Percentiles rank a stretch among this genome's conserved stretches.
These are phyloP conservation scores for Mantamonas sphyraenae DNA, from an alignment of 78 protist genomes.

Conservation along the genomic window DNA sequence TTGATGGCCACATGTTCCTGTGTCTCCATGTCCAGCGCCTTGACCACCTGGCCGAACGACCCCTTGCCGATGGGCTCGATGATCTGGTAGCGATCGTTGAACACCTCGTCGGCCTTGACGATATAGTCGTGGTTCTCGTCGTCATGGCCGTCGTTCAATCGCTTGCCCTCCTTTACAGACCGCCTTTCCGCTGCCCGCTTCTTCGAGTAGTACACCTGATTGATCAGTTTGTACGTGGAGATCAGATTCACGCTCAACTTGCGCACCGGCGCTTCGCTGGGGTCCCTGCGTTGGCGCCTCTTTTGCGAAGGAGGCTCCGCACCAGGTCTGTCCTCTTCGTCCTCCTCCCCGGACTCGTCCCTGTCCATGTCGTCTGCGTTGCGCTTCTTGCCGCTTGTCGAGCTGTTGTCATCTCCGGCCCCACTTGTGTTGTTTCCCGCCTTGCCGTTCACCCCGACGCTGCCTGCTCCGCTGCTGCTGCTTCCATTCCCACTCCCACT, in stretches of 20 bases:
- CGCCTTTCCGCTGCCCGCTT: conserved; percentile 2
- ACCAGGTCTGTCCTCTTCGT: too few species aligned
- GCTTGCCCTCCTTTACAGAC: background rate
- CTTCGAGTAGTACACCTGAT: conserved; percentile 38
- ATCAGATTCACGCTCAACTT: conserved; percentile 23
- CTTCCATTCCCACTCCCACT: too few species aligned
- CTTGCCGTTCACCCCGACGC: too few species aligned
- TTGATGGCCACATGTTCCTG: conserved; percentile 79
- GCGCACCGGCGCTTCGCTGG: too few species aligned
- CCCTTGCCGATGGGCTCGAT: conserved; percentile 79
- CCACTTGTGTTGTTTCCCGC: too few species aligned
- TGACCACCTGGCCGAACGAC: conserved; percentile 86
- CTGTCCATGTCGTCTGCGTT: too few species aligned
- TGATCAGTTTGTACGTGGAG: conserved; percentile 50
- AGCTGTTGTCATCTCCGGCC: too few species aligned
- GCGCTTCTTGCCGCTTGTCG: too few species aligned
- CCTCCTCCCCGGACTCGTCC: too few species aligned
- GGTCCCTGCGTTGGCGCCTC: too few species aligned
- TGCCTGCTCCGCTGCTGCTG: too few species aligned
- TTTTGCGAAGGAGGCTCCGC: too few species aligned
- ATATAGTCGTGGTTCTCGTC: conserved; percentile 45
- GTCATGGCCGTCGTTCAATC: conserved; percentile 21
- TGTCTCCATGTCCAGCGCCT: conserved; percentile 60
- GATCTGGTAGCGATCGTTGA: conserved; percentile 33
- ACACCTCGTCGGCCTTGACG: conserved; percentile 8